A percentile compares a stretch with the other conserved stretches of the same genome.
Conservation (phyloP, 305 asterid genomes). For the Solanum hybrid region DNA sequence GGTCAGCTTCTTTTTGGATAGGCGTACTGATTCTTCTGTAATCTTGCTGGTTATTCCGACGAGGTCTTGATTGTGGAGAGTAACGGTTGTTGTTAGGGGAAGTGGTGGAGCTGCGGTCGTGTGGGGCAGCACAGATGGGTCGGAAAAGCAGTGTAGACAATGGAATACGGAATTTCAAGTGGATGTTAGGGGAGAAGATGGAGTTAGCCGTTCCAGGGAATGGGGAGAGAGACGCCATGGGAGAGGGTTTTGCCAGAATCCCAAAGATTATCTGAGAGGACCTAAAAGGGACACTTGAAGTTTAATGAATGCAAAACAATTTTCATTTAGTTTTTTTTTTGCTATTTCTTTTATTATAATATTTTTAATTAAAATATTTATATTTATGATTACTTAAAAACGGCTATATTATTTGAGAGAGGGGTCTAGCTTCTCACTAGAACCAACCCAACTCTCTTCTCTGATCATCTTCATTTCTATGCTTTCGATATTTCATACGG, state of each 20-base stretch:
- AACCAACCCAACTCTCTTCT: background rate
- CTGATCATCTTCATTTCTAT: background rate
- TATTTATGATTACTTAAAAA: background rate
- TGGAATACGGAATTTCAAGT: conserved; percentile 1
- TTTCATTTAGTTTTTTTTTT: background rate
- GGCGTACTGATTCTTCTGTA: conserved; percentile 1
- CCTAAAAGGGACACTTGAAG: background rate
- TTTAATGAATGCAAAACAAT: background rate
- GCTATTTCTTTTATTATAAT: background rate
- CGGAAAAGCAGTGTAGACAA: background rate
- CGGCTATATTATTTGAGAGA: background rate
- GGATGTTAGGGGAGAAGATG: conserved; percentile 10
- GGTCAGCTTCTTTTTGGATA: background rate
- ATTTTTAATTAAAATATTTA: background rate
- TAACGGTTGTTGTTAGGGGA: background rate
- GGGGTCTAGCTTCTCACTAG: background rate
- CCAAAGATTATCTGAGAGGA: background rate
- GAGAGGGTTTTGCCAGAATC: background rate
- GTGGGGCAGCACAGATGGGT: conserved; percentile 7
- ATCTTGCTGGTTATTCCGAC: conserved; percentile 1
- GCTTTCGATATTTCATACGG: background rate
- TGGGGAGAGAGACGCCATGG: conserved; percentile 20
- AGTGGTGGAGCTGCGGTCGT: conserved; percentile 7
- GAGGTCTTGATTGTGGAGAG: conserved; percentile 5
- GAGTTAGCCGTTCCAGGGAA: conserved; percentile 13